Evolutionary conservation across 2,329 filamentous ascomycete species (phyloP), one percentile per base, ranked within the genome.

Genomic region (Cercospora berteroae): DNA sequence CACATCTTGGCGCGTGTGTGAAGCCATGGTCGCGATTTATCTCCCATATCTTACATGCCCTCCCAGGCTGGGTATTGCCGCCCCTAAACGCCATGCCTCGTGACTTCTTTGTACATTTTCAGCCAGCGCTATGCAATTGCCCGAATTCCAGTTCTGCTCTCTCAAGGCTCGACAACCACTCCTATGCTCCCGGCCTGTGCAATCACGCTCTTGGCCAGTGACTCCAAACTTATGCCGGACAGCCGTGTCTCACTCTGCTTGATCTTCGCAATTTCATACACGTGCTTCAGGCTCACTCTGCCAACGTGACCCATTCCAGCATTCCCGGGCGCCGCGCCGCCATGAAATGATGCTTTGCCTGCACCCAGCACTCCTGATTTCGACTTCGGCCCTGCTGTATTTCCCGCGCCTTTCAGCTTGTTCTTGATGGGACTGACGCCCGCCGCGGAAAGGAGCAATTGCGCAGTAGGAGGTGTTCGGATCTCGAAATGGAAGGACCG

Each of bases 191-290:
- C 82, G 63, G 83, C 83, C 78, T 84, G 83, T 65, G 80, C 86
- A 55, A 83, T 74, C 29, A 94, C 92, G 23, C 93, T 94, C 71
- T 91, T 87, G 27, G 88, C 84, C 75, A 98, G 79, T 0, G 91
- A 93, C 81, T 97, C 93, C 36, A 96, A 86, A 71, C 89, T 93
- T 89, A 94, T 91, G 0, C 90, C 89, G 77, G 74, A 77, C 71
- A 85, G 71, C 65, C 83, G 75, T 48, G 74, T 76, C 80, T 85
- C 83, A 2, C 73, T 71, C 64, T 80, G 90, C 86, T 99, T 99
- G 77, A 99, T 96, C 85, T 92, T 94, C 72, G 95, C 95, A 80
- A 99, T 98, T 83, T 98, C 94, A 81, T 93, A 98, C 23, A 99
- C 84, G 81, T 99, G 95, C 84, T 99, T 99, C 76, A 99, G 82